phyloP scores from a whole-genome alignment of 2,329 filamentous ascomycete genomes.

The Pseudogymnoascus sp. region DNA sequence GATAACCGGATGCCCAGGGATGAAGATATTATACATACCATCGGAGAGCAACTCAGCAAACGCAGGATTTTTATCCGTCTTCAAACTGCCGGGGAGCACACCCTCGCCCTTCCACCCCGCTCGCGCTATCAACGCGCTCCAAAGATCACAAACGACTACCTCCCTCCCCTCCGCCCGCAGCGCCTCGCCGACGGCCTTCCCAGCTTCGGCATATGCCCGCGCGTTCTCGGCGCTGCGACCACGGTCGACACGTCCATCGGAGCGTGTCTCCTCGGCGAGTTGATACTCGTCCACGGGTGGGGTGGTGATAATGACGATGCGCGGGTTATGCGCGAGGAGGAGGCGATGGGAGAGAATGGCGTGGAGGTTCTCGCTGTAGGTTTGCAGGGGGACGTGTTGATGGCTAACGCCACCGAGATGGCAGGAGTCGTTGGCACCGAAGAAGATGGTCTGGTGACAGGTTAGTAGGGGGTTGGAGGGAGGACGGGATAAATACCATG shows the following conservation, averaged over 20 bases:
- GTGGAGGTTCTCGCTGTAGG: constrained; percentile 54
- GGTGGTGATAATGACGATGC: constrained; percentile 70
- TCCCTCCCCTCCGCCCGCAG: constrained; percentile 26
- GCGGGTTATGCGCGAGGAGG: constrained; percentile 60
- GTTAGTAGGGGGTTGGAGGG: not conserved
- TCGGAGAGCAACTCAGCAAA: not conserved
- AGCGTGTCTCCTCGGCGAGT: constrained; percentile 35
- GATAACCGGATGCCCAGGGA: constrained; percentile 30
- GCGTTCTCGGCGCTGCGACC: constrained; percentile 38
- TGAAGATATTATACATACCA: constrained; percentile 21
- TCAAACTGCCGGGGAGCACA: constrained; percentile 30
- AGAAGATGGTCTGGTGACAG: constrained; percentile 45
- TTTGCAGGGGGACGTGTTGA: constrained; percentile 70
- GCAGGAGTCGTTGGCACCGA: constrained; percentile 86
- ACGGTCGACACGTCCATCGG: constrained; percentile 36
- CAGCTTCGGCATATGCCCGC: constrained; percentile 51
- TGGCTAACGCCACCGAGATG: constrained; percentile 51
- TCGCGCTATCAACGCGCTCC: constrained; percentile 66
- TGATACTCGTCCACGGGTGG: constrained; percentile 73
- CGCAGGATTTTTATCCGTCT: not conserved
- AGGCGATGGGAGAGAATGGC: constrained; percentile 64
- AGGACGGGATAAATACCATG: constrained; percentile 42
- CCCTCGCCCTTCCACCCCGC: constrained; percentile 45
- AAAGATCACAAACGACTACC: constrained; percentile 68
- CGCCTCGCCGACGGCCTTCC: constrained; percentile 50